Base-by-base conservation (phyloP, 495 filamentous ascomycete species). In the Trichocladium uniseriatum region DNA sequence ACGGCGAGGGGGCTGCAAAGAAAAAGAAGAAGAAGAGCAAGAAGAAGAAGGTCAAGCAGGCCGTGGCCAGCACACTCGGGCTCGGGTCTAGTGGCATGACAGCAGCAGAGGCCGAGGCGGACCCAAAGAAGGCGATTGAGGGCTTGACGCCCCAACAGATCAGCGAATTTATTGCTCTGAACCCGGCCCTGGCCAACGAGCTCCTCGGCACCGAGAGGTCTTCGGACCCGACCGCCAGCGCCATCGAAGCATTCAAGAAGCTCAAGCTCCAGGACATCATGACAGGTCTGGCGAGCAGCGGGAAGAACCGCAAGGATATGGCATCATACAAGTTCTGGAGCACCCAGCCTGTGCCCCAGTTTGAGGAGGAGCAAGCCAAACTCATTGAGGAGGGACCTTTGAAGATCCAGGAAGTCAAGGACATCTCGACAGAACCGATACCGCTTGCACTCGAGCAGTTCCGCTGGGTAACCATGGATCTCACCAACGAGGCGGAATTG, bases 251-350 rank as follows among this genome's bases (percentile, higher is more conserved):
- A 24, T 66, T 96, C 56, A 80, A 79, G 61, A 79, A 82, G 45
- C 70, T 95, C 63, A 82, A 80, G 50, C 68, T 94, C 11, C 74
- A 81, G 45, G 86, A 95, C 41, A 70, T 95, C 53, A 69, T 95
- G 69, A 94, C 90, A 0, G 90, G 90, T 6, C 69, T 94, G 52
- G 75, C 79, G 11, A 65, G 71, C 5, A 79, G 79, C 34, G 86
- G 84, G 4, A 94, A 94, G 75, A 94, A 94, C 58, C 79, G 80
- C 55, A 95, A 94, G 68, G 91, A 96, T 56, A 95, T 95, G 88
- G 90, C 80, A 5, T 83, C 82, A 27, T 95, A 96, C 75, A 95
- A 94, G 67, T 98, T 98, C 68, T 98, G 92, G 92, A 81, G 86
- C 62, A 97, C 92, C 29, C 92, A 98, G 64, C 92, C 92, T 0